Evolutionary conservation across 2,329 filamentous ascomycete species (phyloP).

Genomic region (Orbilia blumenaviensis): DNA sequence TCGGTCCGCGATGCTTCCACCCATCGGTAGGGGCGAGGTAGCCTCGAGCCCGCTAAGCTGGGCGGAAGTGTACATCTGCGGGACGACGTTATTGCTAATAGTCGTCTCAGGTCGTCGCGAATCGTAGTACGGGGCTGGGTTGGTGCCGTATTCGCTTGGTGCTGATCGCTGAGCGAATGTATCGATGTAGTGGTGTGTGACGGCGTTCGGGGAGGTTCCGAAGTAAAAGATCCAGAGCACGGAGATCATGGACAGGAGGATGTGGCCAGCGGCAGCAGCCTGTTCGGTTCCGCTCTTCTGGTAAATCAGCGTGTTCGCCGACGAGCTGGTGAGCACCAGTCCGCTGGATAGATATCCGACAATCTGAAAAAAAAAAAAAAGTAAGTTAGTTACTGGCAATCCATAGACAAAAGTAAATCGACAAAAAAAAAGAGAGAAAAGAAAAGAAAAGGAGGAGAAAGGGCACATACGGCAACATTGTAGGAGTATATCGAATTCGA

Average conservation of each 20-base stretch:
- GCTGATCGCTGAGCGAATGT: slow-evolving; percentile 88
- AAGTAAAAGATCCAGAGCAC: slow-evolving; percentile 99
- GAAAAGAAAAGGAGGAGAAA: background rate
- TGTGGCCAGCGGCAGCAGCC: slow-evolving; percentile 90
- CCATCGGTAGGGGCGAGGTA: slow-evolving; percentile 76
- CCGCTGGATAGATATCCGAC: slow-evolving; percentile 86
- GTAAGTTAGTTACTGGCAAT: slow-evolving; percentile 57
- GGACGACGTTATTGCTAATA: slow-evolving; percentile 74
- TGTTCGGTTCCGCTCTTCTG: slow-evolving; percentile 76
- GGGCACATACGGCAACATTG: slow-evolving; percentile 75
- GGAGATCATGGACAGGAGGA: slow-evolving; percentile 89
- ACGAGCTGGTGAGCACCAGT: slow-evolving; percentile 83
- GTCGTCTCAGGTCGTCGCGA: slow-evolving; percentile 82
- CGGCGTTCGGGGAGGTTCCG: slow-evolving; percentile 85
- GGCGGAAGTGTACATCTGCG: slow-evolving; percentile 97
- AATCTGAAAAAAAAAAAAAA: slow-evolving; percentile 65
- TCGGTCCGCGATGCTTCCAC: slow-evolving; percentile 69
- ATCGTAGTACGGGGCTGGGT: slow-evolving; percentile 68
- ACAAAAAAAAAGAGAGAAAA: background rate
- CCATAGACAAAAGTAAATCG: background rate
- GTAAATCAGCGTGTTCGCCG: slow-evolving; percentile 87
- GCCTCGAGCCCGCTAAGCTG: slow-evolving; percentile 97
- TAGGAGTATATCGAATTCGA: slow-evolving; percentile 87
- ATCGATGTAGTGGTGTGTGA: slow-evolving; percentile 89
- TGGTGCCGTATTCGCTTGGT: slow-evolving; percentile 54